phyloP scores from a whole-genome alignment of 768 basidiomycete species.

The Tylopilus felleus region DNA sequence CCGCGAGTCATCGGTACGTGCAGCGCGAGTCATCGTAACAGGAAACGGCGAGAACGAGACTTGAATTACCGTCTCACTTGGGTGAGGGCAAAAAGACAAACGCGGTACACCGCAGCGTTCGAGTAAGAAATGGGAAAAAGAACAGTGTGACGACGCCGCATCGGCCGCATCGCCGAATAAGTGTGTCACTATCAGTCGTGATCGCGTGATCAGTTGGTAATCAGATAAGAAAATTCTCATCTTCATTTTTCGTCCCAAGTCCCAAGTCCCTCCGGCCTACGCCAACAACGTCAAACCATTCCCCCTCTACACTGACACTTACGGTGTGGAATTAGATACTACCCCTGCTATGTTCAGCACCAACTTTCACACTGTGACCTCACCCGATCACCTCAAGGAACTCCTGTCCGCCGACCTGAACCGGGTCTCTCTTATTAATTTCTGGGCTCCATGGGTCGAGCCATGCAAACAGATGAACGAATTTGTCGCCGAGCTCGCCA shows the following conservation, averaged over 20 bases:
- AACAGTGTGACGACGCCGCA: neutral
- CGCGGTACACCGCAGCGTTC: neutral
- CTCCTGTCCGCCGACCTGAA: conserved; percentile 74
- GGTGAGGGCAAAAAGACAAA: neutral
- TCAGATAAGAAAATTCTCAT: neutral
- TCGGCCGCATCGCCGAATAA: too few species aligned
- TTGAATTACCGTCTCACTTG: neutral
- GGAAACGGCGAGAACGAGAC: neutral
- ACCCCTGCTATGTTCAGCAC: conserved; percentile 20
- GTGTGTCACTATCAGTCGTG: neutral
- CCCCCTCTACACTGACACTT: neutral
- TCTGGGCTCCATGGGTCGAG: conserved; percentile 92
- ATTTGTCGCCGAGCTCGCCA: conserved; percentile 68
- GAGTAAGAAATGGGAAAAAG: neutral
- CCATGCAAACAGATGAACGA: conserved; percentile 90
- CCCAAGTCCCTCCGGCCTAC: neutral
- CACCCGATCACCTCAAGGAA: conserved; percentile 68
- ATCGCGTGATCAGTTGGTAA: neutral
- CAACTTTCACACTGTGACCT: conserved; percentile 51
- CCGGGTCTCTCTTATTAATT: conserved; percentile 84
- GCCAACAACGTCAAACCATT: neutral
- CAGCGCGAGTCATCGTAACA: neutral
- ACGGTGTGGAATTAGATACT: neutral
- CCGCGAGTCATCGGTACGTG: neutral
- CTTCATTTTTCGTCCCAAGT: neutral